Base-by-base conservation (phyloP, 805 yeast genomes). In the Metschnikowia vanudenii region DNA sequence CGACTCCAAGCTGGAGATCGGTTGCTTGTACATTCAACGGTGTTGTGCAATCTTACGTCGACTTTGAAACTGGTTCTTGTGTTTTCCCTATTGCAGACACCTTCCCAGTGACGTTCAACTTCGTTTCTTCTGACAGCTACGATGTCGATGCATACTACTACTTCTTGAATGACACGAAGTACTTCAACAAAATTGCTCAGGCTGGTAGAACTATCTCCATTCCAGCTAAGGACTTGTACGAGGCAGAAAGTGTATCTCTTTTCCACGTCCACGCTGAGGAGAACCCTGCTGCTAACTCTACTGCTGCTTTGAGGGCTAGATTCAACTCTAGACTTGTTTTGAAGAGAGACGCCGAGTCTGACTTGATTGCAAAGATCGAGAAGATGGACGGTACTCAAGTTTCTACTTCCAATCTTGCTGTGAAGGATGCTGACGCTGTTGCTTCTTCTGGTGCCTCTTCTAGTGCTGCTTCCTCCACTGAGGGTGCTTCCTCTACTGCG, bases 221-320 rank as follows among this genome's bases (percentile, higher is more conserved):
- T 43, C 67, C 73, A 50, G 75, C 75, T 44, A 57, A 18, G 16
- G 40, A 35, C 22, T 55, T 68, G 46, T 66, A 55, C 59, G 58
- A 53, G 37, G 17, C 20, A 4, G 57, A 62, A 13, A 19, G 35
- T 35, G 40, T 55, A 46, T 58, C 65, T 20, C 46, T 63, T 30
- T 67, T 40, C 67, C 65, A 63, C 38, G 67, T 69, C 41, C 64
- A 59, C 50, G 52, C 47, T 11, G 56, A 57, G 30, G 44, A 58
- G 51, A 39, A 55, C 16, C 68, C 71, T 39, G 58, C 62, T 34
- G 51, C 67, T 26, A 71, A 71, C 68, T 69, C 75, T 32, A 66
- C 74, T 52, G 64, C 66, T 49, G 69, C 69, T 29, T 56, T 68
- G 59, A 68, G 69, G 62, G 70, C 60, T 60, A 67, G 75, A 67